A percentile compares a stretch with the other conserved stretches of the same genome.
Conservation (phyloP, 352 stramenopile genomes). For the Saprolegnia diclina region DNA sequence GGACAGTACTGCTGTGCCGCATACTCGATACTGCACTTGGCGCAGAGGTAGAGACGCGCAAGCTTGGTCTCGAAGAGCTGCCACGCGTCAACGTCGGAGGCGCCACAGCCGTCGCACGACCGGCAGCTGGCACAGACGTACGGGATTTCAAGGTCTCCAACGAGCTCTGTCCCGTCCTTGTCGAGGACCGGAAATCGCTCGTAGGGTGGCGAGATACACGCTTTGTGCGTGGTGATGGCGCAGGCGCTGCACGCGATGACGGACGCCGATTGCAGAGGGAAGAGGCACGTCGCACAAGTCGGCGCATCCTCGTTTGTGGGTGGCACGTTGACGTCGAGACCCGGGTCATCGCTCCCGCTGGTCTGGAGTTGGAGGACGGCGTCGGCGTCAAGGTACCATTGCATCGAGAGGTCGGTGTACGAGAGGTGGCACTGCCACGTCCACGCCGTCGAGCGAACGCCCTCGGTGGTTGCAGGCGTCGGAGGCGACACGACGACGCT, state of each 20-base stretch:
- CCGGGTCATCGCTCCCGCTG: neutral
- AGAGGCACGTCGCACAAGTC: slow-evolving; percentile 31
- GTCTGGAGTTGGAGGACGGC: neutral
- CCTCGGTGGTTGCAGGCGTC: slow-evolving; percentile 13
- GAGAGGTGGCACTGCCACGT: neutral
- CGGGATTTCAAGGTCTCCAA: slow-evolving; percentile 55
- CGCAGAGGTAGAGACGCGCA: slow-evolving; percentile 50
- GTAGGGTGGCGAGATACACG: slow-evolving; percentile 75
- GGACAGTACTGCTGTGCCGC: slow-evolving; percentile 61
- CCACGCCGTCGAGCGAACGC: slow-evolving; percentile 6
- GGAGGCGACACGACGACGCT: neutral
- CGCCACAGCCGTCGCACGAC: slow-evolving; percentile 52
- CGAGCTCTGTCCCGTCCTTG: slow-evolving; percentile 45
- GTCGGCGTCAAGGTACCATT: slow-evolving; percentile 21
- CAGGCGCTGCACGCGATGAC: slow-evolving; percentile 59
- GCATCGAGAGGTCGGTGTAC: slow-evolving; percentile 22
- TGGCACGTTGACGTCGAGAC: neutral
- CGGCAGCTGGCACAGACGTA: slow-evolving; percentile 68
- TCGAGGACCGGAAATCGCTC: slow-evolving; percentile 49
- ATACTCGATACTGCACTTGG: slow-evolving; percentile 56
- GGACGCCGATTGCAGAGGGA: slow-evolving; percentile 32
- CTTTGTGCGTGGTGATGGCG: slow-evolving; percentile 44
- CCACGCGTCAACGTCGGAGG: slow-evolving; percentile 33
- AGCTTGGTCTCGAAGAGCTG: slow-evolving; percentile 49
- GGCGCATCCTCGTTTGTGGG: neutral